These are phyloP conservation scores for Pseudozyma sp. DNA, from an alignment of 1,284 basidiomycete species.

Conservation along the genomic window DNA sequence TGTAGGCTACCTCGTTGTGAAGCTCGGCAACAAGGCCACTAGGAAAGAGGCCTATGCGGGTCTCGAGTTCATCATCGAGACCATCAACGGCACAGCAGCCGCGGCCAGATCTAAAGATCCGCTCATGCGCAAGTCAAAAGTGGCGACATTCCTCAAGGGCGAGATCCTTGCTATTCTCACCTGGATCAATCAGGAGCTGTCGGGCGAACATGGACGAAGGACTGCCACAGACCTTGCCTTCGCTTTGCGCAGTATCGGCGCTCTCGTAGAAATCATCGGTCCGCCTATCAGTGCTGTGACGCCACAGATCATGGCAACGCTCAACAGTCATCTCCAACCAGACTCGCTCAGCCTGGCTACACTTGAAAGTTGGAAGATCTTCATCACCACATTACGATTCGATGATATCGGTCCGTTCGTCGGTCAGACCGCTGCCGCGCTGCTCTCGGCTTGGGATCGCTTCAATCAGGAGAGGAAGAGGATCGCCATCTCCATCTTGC, in stretches of 20 bases:
- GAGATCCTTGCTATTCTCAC: conserved; percentile 65
- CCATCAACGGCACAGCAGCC: conserved; percentile 29
- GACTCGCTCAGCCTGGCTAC: conserved; percentile 82
- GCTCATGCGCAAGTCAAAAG: conserved; percentile 22
- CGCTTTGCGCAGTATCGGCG: conserved; percentile 77
- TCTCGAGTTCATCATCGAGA: conserved; percentile 57
- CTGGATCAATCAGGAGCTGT: conserved; percentile 66
- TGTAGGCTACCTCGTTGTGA: conserved; percentile 63
- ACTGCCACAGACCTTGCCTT: conserved; percentile 54
- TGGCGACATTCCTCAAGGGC: conserved; percentile 53
- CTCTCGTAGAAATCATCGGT: conserved; percentile 80
- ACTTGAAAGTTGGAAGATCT: conserved; percentile 83
- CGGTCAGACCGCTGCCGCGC: conserved; percentile 86
- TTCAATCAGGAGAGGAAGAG: conserved; percentile 75
- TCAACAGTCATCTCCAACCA: conserved; percentile 85
- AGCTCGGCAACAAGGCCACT: conserved; percentile 56
- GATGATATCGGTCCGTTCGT: conserved; percentile 85
- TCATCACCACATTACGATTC: conserved; percentile 79
- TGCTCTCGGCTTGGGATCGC: conserved; percentile 81
- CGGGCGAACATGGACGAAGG: conserved; percentile 59
- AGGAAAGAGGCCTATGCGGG: conserved; percentile 52
- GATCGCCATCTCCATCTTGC: conserved; percentile 76
- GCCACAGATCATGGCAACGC: conserved; percentile 84
- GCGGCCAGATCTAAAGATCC: conserved; percentile 21
- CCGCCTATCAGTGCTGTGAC: conserved; percentile 56